Percentiles rank a stretch among this genome's conserved stretches.
Conservation (phyloP, 257 asterid genomes). For the Plantago major region DNA sequence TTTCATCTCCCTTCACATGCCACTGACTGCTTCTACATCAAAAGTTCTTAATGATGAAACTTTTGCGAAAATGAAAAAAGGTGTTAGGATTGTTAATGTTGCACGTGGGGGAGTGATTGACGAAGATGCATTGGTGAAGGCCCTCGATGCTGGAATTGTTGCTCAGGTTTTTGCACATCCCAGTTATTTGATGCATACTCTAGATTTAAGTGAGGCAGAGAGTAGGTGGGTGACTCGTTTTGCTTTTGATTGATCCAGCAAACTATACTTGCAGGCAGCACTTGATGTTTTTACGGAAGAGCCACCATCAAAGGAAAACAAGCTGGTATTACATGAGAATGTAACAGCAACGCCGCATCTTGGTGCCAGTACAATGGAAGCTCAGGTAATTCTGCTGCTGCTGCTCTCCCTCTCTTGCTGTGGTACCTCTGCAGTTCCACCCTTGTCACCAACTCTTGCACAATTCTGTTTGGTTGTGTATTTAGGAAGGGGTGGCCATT, state of each 20-base stretch:
- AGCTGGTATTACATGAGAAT: slow-evolving; percentile 64
- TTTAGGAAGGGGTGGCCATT: slow-evolving; percentile 95
- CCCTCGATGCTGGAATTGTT: slow-evolving; percentile 84
- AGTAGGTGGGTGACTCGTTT: not conserved
- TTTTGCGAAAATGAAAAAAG: slow-evolving; percentile 92
- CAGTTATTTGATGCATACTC: not conserved
- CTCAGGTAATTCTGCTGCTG: slow-evolving; percentile 59
- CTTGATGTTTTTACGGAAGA: slow-evolving; percentile 94
- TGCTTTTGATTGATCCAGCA: slow-evolving; percentile 4
- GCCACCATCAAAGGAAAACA: slow-evolving; percentile 88
- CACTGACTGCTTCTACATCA: slow-evolving; percentile 72
- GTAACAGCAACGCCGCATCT: slow-evolving; percentile 94
- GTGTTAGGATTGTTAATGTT: slow-evolving; percentile 81
- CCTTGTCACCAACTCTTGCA: slow-evolving; percentile 8
- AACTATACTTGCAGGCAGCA: slow-evolving; percentile 63
- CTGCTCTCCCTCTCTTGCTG: not conserved
- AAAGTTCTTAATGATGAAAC: slow-evolving; percentile 74
- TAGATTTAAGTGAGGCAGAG: not conserved
- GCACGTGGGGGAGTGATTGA: slow-evolving; percentile 99
- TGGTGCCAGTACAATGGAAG: slow-evolving; percentile 96
- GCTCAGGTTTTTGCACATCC: slow-evolving; percentile 58
- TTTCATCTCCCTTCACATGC: slow-evolving; percentile 94
- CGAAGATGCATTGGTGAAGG: slow-evolving; percentile 86
- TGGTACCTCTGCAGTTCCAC: not conserved
- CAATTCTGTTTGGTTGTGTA: slow-evolving; percentile 17